Conservation (phyloP, 1,139 yeast genomes). For the Yamadazyma dendronema region DNA sequence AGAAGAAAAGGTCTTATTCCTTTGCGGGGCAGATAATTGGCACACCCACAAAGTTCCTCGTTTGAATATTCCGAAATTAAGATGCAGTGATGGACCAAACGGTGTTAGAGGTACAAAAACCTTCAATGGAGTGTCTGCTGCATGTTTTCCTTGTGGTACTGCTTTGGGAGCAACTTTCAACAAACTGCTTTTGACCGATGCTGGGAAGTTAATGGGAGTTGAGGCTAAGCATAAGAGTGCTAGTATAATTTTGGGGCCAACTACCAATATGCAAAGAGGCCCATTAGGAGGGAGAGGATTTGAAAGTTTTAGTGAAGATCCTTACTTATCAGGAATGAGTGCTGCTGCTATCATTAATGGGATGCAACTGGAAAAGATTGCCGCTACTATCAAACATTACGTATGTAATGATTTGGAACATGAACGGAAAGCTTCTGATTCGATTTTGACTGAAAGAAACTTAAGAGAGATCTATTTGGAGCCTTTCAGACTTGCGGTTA, state of each 20-base stretch:
- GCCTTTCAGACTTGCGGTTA: conserved; percentile 60
- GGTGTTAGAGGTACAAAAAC: conserved; percentile 35
- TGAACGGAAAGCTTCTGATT: conserved; percentile 49
- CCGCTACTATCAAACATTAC: conserved; percentile 59
- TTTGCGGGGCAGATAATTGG: conserved; percentile 55
- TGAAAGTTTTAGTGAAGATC: conserved; percentile 35
- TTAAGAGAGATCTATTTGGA: conserved; percentile 59
- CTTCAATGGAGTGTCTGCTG: conserved; percentile 30
- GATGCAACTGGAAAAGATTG: conserved; percentile 35
- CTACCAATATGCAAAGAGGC: conserved; percentile 32
- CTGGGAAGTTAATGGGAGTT: conserved; percentile 32
- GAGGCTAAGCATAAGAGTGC: conserved; percentile 34
- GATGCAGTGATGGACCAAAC: conserved; percentile 36
- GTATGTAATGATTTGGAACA: conserved; percentile 63
- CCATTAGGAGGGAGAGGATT: conserved; percentile 39
- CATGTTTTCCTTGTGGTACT: conserved; percentile 40
- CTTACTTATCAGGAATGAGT: conserved; percentile 30
- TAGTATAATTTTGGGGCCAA: conserved; percentile 35
- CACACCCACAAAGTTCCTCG: conserved; percentile 50
- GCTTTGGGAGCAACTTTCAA: conserved; percentile 45
- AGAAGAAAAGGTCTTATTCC: conserved; percentile 46
- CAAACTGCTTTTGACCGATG: conserved; percentile 23
- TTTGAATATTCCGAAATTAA: conserved; percentile 32
- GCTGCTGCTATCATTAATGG: conserved; percentile 30
- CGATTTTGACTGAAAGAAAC: conserved; percentile 54